Conservation (phyloP, 768 basidiomycete species). For the Rhizopogon roseolus region DNA sequence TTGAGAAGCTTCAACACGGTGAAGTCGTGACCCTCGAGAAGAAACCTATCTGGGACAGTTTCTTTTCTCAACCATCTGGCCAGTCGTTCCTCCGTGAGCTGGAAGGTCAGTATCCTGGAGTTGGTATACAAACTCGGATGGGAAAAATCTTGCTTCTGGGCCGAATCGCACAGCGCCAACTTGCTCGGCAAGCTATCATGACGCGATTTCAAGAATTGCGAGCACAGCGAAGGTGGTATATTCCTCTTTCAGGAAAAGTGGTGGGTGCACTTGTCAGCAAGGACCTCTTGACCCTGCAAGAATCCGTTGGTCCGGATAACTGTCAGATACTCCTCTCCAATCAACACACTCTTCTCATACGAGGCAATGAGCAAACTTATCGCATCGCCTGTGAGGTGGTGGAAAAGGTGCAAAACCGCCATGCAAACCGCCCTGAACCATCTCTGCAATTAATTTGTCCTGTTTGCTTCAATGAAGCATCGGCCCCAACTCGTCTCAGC, state of each 20-base stretch:
- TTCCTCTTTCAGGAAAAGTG: slow-evolving; percentile 44
- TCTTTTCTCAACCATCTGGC: slow-evolving; percentile 44
- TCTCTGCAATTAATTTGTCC: slow-evolving; percentile 41
- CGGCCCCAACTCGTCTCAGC: slow-evolving; percentile 44
- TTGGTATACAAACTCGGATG: slow-evolving; percentile 35
- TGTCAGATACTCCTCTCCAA: slow-evolving; percentile 35
- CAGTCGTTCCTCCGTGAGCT: slow-evolving; percentile 39
- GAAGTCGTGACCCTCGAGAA: slow-evolving; percentile 50
- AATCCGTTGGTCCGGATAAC: slow-evolving; percentile 52
- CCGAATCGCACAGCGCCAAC: slow-evolving; percentile 31
- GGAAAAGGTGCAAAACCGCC: slow-evolving; percentile 29
- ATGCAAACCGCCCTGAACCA: slow-evolving; percentile 12
- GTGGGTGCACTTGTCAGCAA: slow-evolving; percentile 42
- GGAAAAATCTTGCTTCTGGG: slow-evolving; percentile 49
- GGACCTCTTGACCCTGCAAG: slow-evolving; percentile 41
- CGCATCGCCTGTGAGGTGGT: slow-evolving; percentile 36
- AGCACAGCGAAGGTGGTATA: slow-evolving; percentile 33
- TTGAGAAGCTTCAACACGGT: slow-evolving; percentile 60
- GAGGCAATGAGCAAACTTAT: slow-evolving; percentile 43
- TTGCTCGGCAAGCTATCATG: slow-evolving; percentile 42
- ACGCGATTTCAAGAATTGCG: slow-evolving; percentile 41
- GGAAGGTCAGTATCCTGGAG: slow-evolving; percentile 29
- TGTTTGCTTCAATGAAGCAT: slow-evolving; percentile 59
- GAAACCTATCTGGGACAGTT: slow-evolving; percentile 60
- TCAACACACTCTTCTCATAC: slow-evolving; percentile 41